phyloP scores from a whole-genome alignment of 2,329 filamentous ascomycete genomes.

The Rhytidhysteron rufulum region DNA sequence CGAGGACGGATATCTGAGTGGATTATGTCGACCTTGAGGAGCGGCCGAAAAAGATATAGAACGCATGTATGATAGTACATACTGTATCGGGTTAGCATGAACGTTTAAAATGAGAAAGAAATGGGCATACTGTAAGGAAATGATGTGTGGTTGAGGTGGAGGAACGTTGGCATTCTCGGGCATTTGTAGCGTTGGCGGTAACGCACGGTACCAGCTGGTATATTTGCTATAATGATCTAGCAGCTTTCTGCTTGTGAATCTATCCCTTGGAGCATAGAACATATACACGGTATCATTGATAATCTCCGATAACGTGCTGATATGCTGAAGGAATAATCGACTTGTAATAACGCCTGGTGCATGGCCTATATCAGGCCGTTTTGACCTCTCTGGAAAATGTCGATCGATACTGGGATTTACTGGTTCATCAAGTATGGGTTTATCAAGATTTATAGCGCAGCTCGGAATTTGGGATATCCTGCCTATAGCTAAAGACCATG shows the following conservation, averaged over 20 bases:
- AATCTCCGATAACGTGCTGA: conserved; percentile 69
- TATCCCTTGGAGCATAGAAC: conserved; percentile 66
- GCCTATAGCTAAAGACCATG: conserved; percentile 45
- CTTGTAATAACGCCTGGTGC: conserved; percentile 18
- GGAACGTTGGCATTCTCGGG: conserved; percentile 42
- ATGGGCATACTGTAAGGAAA: conserved; percentile 66
- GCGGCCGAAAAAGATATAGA: conserved; percentile 69
- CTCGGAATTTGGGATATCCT: conserved; percentile 46
- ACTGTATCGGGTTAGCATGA: conserved; percentile 12
- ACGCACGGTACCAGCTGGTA: conserved; percentile 65
- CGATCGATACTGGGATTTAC: conserved; percentile 54
- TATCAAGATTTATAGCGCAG: conserved; percentile 47
- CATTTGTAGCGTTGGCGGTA: conserved; percentile 62
- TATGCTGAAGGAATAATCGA: conserved; percentile 45
- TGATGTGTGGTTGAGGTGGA: conserved; percentile 69
- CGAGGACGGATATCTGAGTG: conserved; percentile 61
- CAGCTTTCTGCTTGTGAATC: conserved; percentile 61
- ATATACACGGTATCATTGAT: conserved; percentile 69
- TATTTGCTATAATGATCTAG: conserved; percentile 65
- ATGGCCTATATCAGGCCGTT: conserved; percentile 26
- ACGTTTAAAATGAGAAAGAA: neutral
- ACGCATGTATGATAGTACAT: conserved; percentile 70
- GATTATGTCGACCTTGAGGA: conserved; percentile 59
- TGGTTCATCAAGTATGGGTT: conserved; percentile 56
- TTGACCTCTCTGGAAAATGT: neutral